phyloP scores from a whole-genome alignment of 2,329 filamentous ascomycete genomes.

The Aspergillus cejpii region DNA sequence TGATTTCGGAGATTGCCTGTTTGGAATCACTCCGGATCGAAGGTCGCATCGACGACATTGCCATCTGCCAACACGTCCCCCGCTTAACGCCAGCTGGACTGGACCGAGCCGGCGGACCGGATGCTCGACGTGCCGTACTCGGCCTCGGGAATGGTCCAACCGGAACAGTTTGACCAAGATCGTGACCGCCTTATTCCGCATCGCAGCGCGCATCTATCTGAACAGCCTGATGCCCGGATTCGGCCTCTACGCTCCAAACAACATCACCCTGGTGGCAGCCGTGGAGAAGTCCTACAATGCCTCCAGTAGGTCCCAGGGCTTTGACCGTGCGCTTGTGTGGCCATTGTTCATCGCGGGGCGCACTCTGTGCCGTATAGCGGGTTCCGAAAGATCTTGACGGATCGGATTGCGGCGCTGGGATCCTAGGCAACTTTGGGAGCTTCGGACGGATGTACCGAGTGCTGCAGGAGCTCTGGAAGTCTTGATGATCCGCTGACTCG shows the following conservation, averaged over 20 bases:
- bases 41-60: slow-evolving; percentile 65
- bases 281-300: slow-evolving; percentile 68
- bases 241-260: slow-evolving; percentile 62
- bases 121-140: slow-evolving; percentile 53
- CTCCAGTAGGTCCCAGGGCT: slow-evolving; percentile 78
- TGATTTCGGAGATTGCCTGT: slow-evolving; percentile 95
- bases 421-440: slow-evolving; percentile 68
- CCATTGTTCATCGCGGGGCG: slow-evolving; percentile 82
- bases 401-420: slow-evolving; percentile 66
- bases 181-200: slow-evolving; percentile 81
- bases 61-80: slow-evolving; percentile 80
- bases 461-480: slow-evolving; percentile 71
- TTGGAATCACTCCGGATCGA: slow-evolving; percentile 78
- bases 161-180: slow-evolving; percentile 78
- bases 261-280: slow-evolving; percentile 69
- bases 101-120: slow-evolving; percentile 57
- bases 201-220: slow-evolving; percentile 88
- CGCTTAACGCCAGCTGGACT: slow-evolving; percentile 79
- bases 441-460: slow-evolving; percentile 76
- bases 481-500: slow-evolving; percentile 52
- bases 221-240: slow-evolving; percentile 88
- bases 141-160: slow-evolving; percentile 61
- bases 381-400: slow-evolving; percentile 71
- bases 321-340: slow-evolving; percentile 87
- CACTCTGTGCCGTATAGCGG: slow-evolving; percentile 63